Evolutionary conservation across 139 green algal species (phyloP), one percentile per base, ranked within the genome.

Genomic region (Chlorella ohadii): DNA sequence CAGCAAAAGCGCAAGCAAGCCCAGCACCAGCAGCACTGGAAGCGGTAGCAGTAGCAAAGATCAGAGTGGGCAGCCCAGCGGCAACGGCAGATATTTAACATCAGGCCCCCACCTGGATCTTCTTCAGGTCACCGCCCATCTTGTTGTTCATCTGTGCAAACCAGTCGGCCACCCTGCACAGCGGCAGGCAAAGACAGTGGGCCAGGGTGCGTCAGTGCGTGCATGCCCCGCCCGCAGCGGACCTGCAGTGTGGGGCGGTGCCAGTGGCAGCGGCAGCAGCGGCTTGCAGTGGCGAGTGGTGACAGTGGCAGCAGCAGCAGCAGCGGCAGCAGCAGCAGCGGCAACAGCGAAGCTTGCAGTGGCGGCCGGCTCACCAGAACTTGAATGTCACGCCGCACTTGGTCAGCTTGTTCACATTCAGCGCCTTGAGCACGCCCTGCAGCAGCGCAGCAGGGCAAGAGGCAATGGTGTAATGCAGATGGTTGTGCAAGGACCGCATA

Each of bases 331-430:
- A 59, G 31, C n/a, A 39, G 31, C 31, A 39, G 31, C 65, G 31
- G 31, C 65, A 12, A 7, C n/a, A 41, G 31, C 9, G 65, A 51
- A 51, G 44, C 44, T 51, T 51, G 19, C 3, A n/a, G n/a, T n/a
- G n/a, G n/a, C n/a, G n/a, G n/a, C n/a, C n/a, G 22, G 1, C 68
- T 75, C 77, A 93, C 95, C 96, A 98, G 88, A 98, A 98, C 87
- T 99, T 99, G 93, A 99, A 99, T 19, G 89, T 94, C 65, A 96
- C 95, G 16, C 96, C 97, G 23, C 90, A 92, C 87, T 95, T 94
- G 27, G 97, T 99, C 0, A 99, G 93, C 90, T 98, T 98, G 91
- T 99, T 99, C 25, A 99, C 97, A 82, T 99, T 99, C 44, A 99
- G 91, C 33, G 93, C 95, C 90, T 99, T 99, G 90, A 99, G 93